These are phyloP conservation scores for Phytophthora pinifolia DNA, from an alignment of 352 stramenopile species.

Conservation along the genomic window DNA sequence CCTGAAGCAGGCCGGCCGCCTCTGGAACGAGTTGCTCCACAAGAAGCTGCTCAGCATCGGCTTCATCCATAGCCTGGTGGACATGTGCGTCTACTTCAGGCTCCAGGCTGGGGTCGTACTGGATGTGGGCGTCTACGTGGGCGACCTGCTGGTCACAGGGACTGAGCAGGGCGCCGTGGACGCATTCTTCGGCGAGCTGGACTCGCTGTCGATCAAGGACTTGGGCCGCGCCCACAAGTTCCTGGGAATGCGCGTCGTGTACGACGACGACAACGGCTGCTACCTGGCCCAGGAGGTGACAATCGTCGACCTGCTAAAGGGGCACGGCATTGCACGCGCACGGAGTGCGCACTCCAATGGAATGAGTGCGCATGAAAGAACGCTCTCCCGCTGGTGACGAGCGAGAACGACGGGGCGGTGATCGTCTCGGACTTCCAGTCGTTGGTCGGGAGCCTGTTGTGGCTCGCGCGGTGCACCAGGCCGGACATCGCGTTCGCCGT, in stretches of 20 bases:
- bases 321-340: too few species aligned
- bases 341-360: too few species aligned
- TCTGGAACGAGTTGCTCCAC: slow-evolving; percentile 32
- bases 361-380: too few species aligned
- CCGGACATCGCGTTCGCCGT: too few species aligned
- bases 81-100: slow-evolving; percentile 32
- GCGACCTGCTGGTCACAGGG: slow-evolving; percentile 29
- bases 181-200: slow-evolving; percentile 17
- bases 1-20: slow-evolving; percentile 26
- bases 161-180: slow-evolving; percentile 6
- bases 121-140: slow-evolving; percentile 28
- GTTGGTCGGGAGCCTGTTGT: too few species aligned
- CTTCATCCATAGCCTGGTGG: slow-evolving; percentile 18
- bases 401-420: too few species aligned
- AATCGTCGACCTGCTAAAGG: slow-evolving; percentile 1
- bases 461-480: too few species aligned
- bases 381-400: too few species aligned
- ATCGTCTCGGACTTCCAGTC: too few species aligned
- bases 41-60: slow-evolving; percentile 11
- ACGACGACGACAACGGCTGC: slow-evolving; percentile 9
- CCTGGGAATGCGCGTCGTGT: slow-evolving; percentile 28
- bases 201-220: slow-evolving; percentile 26
- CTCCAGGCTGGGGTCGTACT: background rate
- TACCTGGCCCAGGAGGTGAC: slow-evolving; percentile 21
- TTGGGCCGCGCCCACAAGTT: slow-evolving; percentile 25